Conservation (phyloP, 306 rosid genomes). For the Hylodesmum podocarpum region DNA sequence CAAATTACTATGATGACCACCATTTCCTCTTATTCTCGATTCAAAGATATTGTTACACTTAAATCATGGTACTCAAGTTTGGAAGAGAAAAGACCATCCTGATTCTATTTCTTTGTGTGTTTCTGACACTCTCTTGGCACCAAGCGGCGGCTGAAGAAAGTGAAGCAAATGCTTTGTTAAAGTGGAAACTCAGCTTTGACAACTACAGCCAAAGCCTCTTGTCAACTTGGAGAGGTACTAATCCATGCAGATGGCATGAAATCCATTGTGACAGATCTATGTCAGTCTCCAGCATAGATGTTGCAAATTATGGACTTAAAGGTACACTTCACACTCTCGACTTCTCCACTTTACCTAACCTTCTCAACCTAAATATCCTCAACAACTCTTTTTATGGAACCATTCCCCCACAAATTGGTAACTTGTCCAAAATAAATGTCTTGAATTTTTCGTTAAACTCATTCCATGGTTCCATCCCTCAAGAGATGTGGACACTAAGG, state of each 20-base stretch:
- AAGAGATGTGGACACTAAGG: conserved; percentile 24
- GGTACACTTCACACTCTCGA: conserved; percentile 37
- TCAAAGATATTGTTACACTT: background rate
- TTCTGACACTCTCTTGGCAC: background rate
- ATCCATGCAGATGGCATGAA: conserved; percentile 31
- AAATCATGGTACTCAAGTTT: background rate
- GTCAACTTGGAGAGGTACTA: conserved; percentile 26
- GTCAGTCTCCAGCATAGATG: background rate
- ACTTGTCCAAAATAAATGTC: conserved; percentile 15
- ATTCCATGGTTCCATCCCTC: conserved; percentile 33
- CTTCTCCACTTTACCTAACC: conserved; percentile 35
- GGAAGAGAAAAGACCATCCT: background rate
- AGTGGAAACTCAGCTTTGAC: conserved; percentile 35
- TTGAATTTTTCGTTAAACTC: conserved; percentile 26
- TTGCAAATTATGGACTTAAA: conserved; percentile 11
- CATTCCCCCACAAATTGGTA: conserved; percentile 36
- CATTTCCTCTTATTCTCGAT: background rate
- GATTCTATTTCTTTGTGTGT: background rate
- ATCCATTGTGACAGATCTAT: conserved; percentile 23
- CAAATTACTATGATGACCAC: background rate
- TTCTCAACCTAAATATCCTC: conserved; percentile 4
- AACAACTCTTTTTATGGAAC: conserved; percentile 13
- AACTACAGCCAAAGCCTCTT: conserved; percentile 16
- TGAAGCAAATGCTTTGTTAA: conserved; percentile 31
- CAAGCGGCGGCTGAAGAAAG: background rate